Percentiles rank a stretch among this genome's conserved stretches.
These are phyloP conservation scores for Xylaria bambusicola DNA, from an alignment of 495 filamentous ascomycete species.

Conservation along the genomic window DNA sequence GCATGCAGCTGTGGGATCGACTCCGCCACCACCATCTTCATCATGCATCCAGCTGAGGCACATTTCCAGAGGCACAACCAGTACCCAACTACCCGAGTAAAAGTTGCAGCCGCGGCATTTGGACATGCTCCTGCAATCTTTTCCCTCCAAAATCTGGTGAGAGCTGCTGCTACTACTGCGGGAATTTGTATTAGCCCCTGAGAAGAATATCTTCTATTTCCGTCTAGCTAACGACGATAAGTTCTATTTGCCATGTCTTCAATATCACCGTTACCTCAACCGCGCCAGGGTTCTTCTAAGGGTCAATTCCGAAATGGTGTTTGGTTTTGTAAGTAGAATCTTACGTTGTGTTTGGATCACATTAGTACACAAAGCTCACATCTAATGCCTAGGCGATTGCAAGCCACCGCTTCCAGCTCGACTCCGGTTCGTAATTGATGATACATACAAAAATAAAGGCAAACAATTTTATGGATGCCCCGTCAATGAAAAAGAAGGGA, in stretches of 20 bases:
- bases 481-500: constrained; percentile 41
- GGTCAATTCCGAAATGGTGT: constrained; percentile 51
- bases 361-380: not conserved
- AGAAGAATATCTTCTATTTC: too few species aligned
- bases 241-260: constrained; percentile 18
- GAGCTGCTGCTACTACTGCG: too few species aligned
- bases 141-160: too few species aligned
- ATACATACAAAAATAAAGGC: constrained; percentile 59
- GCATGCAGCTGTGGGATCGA: not conserved
- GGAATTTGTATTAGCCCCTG: too few species aligned
- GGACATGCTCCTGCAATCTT: too few species aligned
- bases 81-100: not conserved
- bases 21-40: not conserved
- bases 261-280: too few species aligned
- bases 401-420: constrained; percentile 61
- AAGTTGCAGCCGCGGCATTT: too few species aligned
- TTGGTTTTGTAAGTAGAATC: constrained; percentile 44
- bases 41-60: constrained; percentile 3
- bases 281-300: constrained; percentile 46
- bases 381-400: constrained; percentile 58
- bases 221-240: not conserved
- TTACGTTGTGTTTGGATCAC: not conserved
- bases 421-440: constrained; percentile 64
- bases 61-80: not conserved
- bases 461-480: constrained; percentile 70